Conservation (phyloP, 2,329 filamentous ascomycete genomes). For the Lecanicillium sp. region DNA sequence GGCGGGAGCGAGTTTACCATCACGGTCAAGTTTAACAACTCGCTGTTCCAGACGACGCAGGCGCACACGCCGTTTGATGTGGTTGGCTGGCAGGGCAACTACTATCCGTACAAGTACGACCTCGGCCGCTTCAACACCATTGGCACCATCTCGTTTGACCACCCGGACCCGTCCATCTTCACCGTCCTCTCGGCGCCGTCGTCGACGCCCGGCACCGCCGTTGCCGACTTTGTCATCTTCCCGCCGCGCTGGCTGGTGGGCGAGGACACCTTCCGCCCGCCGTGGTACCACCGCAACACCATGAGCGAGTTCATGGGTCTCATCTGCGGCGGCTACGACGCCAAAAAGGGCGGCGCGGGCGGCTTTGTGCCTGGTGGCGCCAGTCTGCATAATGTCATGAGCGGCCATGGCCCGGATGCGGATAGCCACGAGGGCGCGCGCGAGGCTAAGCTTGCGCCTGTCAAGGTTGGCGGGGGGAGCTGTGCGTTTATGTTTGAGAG, state of each 20-base stretch:
- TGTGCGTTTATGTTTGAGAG: constrained; percentile 66
- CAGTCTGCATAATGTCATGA: constrained; percentile 63
- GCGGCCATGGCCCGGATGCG: constrained; percentile 55
- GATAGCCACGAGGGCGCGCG: constrained; percentile 48
- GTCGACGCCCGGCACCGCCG: constrained; percentile 51
- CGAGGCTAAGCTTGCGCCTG: constrained; percentile 43
- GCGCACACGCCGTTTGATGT: constrained; percentile 69
- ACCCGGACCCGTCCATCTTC: constrained; percentile 72
- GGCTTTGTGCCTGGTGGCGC: constrained; percentile 53
- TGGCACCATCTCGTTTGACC: constrained; percentile 65
- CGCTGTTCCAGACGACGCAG: constrained; percentile 57
- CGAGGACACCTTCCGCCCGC: constrained; percentile 62
- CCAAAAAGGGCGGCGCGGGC: constrained; percentile 44
- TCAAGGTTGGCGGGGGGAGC: constrained; percentile 50
- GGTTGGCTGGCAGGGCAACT: constrained; percentile 73
- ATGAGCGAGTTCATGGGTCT: constrained; percentile 59
- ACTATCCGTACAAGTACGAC: constrained; percentile 77
- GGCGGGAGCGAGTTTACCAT: constrained; percentile 36
- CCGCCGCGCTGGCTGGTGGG: constrained; percentile 63
- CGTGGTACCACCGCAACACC: constrained; percentile 65
- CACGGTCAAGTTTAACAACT: constrained; percentile 58
- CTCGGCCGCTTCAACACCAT: constrained; percentile 69
- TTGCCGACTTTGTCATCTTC: constrained; percentile 67
- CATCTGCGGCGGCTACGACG: constrained; percentile 51
- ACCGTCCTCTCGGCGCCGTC: constrained; percentile 60